A percentile compares a stretch with the other conserved stretches of the same genome.
Conservation (phyloP, 306 rosid genomes). For the Vigna nakashimae region DNA sequence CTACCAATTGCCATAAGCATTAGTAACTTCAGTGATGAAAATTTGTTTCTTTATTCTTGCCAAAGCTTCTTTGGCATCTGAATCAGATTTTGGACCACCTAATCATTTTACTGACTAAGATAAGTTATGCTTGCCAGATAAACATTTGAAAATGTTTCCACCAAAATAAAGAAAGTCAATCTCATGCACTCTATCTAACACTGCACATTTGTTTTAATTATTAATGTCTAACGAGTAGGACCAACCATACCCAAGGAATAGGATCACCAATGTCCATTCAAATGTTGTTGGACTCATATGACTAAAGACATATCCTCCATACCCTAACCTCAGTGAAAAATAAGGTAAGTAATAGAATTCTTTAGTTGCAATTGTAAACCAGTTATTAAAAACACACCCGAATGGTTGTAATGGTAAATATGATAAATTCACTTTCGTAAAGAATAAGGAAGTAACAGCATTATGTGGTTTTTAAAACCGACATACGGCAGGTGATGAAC, state of each 20-base stretch:
- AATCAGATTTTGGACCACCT: conserved; percentile 21
- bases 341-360: too few species aligned
- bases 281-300: background rate
- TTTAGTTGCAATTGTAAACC: too few species aligned
- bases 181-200: conserved; percentile 19
- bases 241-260: conserved; percentile 24
- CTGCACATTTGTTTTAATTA: conserved; percentile 32
- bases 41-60: background rate
- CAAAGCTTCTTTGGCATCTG: conserved; percentile 12
- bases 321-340: background rate
- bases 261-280: background rate
- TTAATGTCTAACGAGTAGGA: conserved; percentile 36
- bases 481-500: conserved; percentile 40
- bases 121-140: conserved; percentile 43
- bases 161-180: conserved; percentile 27
- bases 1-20: background rate
- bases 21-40: background rate
- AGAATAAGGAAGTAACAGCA: background rate
- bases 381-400: background rate
- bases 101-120: conserved; percentile 35
- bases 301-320: background rate
- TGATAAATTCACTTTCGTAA: background rate
- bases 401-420: background rate
- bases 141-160: conserved; percentile 4
- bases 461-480: background rate